These are phyloP conservation scores for Talinum fruticosum DNA, from an alignment of 148 eudicot species.

Conservation along the genomic window DNA sequence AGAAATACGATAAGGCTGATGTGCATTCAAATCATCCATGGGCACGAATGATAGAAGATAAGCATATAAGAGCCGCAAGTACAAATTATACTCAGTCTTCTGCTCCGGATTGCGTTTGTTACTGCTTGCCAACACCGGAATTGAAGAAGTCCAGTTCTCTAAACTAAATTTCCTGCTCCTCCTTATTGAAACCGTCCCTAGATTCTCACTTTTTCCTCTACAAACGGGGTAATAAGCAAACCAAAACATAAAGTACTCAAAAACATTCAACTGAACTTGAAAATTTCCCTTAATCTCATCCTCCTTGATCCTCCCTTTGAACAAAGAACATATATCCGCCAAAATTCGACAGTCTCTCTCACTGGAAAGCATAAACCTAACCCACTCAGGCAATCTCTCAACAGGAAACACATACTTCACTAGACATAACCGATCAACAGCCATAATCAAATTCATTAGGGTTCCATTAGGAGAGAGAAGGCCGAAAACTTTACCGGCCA, in stretches of 20 bases:
- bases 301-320: conserved; percentile 52
- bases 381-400: conserved; percentile 90
- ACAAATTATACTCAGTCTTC: conserved; percentile 53
- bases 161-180: conserved; percentile 54
- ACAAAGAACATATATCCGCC: conserved; percentile 60
- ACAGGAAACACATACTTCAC: conserved; percentile 76
- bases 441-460: conserved; percentile 54
- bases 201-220: conserved; percentile 53
- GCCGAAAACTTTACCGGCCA: conserved; percentile 44
- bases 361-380: conserved; percentile 49
- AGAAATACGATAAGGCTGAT: conserved; percentile 71
- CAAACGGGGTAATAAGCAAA: conserved; percentile 94
- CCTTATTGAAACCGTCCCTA: conserved; percentile 30
- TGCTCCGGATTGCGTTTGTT: conserved; percentile 47
- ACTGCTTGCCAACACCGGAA: conserved; percentile 54
- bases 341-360: conserved; percentile 48
- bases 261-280: conserved; percentile 79
- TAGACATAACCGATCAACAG: conserved; percentile 63
- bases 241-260: conserved; percentile 90
- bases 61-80: conserved; percentile 57
- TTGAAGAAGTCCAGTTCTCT: conserved; percentile 80
- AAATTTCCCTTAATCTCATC: conserved; percentile 45
- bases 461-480: conserved; percentile 64
- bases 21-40: conserved; percentile 39
- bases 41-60: conserved; percentile 75